Conservation (phyloP, 495 filamentous ascomycete species). For the Xylaria longipes region DNA sequence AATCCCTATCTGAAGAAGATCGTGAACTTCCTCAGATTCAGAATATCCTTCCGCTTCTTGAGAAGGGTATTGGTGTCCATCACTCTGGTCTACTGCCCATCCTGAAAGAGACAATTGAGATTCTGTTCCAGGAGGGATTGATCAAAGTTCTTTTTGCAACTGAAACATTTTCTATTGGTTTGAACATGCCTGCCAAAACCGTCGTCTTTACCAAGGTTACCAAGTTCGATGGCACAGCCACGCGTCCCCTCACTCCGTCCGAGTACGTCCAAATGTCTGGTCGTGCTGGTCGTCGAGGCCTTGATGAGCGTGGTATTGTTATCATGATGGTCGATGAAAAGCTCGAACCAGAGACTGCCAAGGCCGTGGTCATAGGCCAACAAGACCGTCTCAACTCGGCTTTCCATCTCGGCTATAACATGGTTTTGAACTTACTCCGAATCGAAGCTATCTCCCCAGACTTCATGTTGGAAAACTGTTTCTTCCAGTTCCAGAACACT, state of each 20-base stretch:
- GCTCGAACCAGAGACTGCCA: slow-evolving; percentile 93
- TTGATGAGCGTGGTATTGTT: slow-evolving; percentile 97
- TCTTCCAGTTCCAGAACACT: slow-evolving; percentile 97
- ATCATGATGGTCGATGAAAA: slow-evolving; percentile 99
- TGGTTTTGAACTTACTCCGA: slow-evolving; percentile 94
- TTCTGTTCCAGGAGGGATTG: slow-evolving; percentile 95
- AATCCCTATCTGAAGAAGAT: slow-evolving; percentile 89
- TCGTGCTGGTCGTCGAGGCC: slow-evolving; percentile 91
- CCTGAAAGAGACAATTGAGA: slow-evolving; percentile 97
- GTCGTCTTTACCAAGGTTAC: slow-evolving; percentile 96
- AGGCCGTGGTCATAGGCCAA: slow-evolving; percentile 92
- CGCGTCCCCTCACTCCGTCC: slow-evolving; percentile 87
- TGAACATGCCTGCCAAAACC: slow-evolving; percentile 99
- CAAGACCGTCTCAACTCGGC: slow-evolving; percentile 97
- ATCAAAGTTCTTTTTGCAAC: slow-evolving; percentile 98
- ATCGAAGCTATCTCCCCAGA: slow-evolving; percentile 96
- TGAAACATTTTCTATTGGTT: slow-evolving; percentile 96
- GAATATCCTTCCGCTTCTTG: slow-evolving; percentile 87
- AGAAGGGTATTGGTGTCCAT: slow-evolving; percentile 94
- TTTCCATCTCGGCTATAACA: slow-evolving; percentile 98
- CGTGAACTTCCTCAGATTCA: slow-evolving; percentile 84
- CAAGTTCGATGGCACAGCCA: slow-evolving; percentile 87
- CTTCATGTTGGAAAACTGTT: slow-evolving; percentile 95
- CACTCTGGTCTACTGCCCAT: slow-evolving; percentile 96
- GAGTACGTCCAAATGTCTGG: slow-evolving; percentile 99